Evolutionary conservation across 306 rosid genomes (phyloP).

Genomic region (Pyrus pyrifolia): DNA sequence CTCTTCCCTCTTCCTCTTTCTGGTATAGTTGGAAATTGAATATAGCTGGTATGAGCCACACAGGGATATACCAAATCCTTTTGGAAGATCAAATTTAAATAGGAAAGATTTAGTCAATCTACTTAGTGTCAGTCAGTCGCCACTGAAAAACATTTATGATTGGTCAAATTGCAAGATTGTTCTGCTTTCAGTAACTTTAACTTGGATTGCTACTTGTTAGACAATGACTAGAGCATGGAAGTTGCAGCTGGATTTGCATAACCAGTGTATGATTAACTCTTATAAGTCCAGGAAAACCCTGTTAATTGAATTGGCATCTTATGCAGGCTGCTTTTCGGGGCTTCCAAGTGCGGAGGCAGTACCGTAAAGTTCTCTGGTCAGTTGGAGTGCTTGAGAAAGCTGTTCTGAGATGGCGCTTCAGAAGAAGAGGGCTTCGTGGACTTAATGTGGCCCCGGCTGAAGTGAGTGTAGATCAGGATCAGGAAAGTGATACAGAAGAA

Average conservation of each 20-base stretch:
- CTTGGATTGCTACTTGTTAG: neutral
- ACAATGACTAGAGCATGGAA: neutral
- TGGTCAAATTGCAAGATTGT: neutral
- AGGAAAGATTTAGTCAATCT: neutral
- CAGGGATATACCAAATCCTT: neutral
- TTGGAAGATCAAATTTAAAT: neutral
- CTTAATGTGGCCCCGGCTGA: constrained; percentile 44
- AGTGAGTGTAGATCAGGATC: constrained; percentile 20
- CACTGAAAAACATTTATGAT: neutral
- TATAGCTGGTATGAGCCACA: neutral
- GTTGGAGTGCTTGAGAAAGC: constrained; percentile 91
- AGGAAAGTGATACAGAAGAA: constrained; percentile 58
- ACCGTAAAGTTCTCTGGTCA: constrained; percentile 78
- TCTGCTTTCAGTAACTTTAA: neutral
- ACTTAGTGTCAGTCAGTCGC: neutral
- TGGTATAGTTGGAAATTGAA: neutral
- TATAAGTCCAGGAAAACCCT: constrained; percentile 4
- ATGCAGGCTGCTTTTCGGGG: constrained; percentile 86
- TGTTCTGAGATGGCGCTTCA: constrained; percentile 83
- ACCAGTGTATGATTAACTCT: neutral
- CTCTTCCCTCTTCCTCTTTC: constrained; percentile 13
- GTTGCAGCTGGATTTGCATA: neutral
- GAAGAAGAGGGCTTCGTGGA: constrained; percentile 90
- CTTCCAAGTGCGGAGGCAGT: constrained; percentile 68
- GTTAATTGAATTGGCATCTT: constrained; percentile 21